These are phyloP conservation scores for Amaranthus tricolor DNA, from an alignment of 179 eudicot species.

Conservation along the genomic window DNA sequence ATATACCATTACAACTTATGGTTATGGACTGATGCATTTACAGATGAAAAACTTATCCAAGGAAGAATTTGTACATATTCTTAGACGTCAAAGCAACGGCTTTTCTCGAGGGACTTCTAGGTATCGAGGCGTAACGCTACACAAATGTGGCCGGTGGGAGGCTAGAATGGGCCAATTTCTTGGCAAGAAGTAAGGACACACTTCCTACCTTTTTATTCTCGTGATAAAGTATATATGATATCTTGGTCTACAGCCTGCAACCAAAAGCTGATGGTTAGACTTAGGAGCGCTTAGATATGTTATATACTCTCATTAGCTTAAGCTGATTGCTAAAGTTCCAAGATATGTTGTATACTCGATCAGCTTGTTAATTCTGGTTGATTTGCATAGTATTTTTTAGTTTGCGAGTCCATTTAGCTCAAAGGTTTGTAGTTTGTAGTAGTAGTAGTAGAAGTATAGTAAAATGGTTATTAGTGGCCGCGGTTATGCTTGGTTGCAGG, in stretches of 20 bases:
- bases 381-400: neutral
- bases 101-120: constrained; percentile 45
- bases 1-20: neutral
- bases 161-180: constrained; percentile 50
- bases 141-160: constrained; percentile 51
- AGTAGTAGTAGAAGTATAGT: neutral
- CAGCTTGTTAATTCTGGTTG: no score
- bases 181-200: constrained; percentile 38
- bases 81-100: constrained; percentile 48
- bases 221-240: no score
- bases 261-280: no score
- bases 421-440: neutral
- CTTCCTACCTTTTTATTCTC: no score
- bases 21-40: constrained; percentile 4
- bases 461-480: constrained; percentile 33
- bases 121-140: constrained; percentile 44
- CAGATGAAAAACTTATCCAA: constrained; percentile 42
- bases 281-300: no score
- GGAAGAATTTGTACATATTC: constrained; percentile 49
- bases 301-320: no score
- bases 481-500: constrained; percentile 71
- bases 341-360: no score
- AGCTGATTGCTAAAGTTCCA: no score
- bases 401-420: neutral
- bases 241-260: no score